Base-by-base conservation (phyloP, 108 stramenopile genomes). In the Stephanodiscus triporus region DNA sequence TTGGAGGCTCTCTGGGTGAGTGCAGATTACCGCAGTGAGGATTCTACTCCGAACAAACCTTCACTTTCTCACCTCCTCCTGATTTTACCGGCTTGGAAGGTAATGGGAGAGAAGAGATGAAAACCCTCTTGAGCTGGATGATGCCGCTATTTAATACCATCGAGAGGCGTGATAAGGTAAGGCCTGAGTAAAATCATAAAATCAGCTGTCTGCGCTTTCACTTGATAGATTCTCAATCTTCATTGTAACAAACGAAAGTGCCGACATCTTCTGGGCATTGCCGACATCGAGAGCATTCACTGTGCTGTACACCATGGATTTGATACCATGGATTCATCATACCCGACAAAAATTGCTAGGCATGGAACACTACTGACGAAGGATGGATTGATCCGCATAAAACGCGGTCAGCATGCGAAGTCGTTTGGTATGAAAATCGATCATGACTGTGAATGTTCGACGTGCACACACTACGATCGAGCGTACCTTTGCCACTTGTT, bases 241-340 rank as follows among this genome's bases (percentile, higher is more conserved):
- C 10, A 26, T 20, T 19, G 32, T 34, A 34, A 45, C 14, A 45
- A 11, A 45, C 2, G 2, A 3, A 49, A 86, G 68, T 84, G 85
- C 32, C 76, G 81, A 34, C 86, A 88, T 66, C 64, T 88, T 9
- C 72, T 88, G 66, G 86, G 88, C 27, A 87, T 87, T 40, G 88
- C 84, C 26, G 86, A 89, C 68, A 53, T 76, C 29, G 73, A 65
- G 37, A 84, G 82, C 23, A 59, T 85, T 9, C 19, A 63, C 14
- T 32, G 62, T 38, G 78, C 80, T 3, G 77, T 86, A 0, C 32
- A 68, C 13, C 36, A 66, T 40, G 88, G 88, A 24, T 67, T 85
- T 16, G 88, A 89, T 54, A 85, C 86, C 2, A 81, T 85, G 61
- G 88, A 89, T 45, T 85, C 82, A 0, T 82, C 78, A 16, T 87